Conservation (phyloP, 1,284 basidiomycete species). For the Apiotrichum mycotoxinovorans region DNA sequence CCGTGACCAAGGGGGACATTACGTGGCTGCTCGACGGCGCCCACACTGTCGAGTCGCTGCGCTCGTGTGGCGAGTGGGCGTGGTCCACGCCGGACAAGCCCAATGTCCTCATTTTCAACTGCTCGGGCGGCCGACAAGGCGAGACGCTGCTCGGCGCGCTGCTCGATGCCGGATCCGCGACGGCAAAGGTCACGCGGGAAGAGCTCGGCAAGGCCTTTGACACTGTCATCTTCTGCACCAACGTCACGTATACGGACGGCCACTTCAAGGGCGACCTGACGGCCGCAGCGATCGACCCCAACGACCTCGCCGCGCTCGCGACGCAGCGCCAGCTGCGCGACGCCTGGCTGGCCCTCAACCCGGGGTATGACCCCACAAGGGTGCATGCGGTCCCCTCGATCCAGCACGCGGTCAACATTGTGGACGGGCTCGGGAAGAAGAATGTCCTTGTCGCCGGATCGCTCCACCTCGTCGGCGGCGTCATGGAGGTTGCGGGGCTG, state of each 20-base stretch:
- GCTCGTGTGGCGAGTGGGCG: conserved; percentile 78
- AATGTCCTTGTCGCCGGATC: conserved; percentile 82
- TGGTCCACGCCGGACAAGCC: conserved; percentile 25
- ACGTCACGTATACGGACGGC: conserved; percentile 87
- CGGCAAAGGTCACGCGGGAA: conserved; percentile 47
- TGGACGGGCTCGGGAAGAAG: conserved; percentile 50
- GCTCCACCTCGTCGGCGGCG: conserved; percentile 88
- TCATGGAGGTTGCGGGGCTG: conserved; percentile 83
- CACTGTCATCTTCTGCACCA: conserved; percentile 89
- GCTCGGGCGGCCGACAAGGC: conserved; percentile 84
- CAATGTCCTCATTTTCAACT: conserved; percentile 88
- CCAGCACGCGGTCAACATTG: conserved; percentile 73
- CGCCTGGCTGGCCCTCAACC: conserved; percentile 67
- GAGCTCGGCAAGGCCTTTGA: conserved; percentile 61
- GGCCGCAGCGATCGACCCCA: conserved; percentile 61
- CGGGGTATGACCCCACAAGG: conserved; percentile 59
- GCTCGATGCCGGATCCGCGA: conserved; percentile 35
- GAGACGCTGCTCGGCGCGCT: conserved; percentile 66
- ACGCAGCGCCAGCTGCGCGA: conserved; percentile 71
- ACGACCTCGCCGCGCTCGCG: conserved; percentile 64
- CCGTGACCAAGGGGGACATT: conserved; percentile 56
- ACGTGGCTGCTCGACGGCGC: conserved; percentile 95
- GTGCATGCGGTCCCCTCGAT: conserved; percentile 82
- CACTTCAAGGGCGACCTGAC: conserved; percentile 82
- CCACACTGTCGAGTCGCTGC: conserved; percentile 87